Percentiles rank a stretch among this genome's conserved stretches.
Conservation (phyloP, 768 basidiomycete genomes). For the Boletus eberwhitei region DNA sequence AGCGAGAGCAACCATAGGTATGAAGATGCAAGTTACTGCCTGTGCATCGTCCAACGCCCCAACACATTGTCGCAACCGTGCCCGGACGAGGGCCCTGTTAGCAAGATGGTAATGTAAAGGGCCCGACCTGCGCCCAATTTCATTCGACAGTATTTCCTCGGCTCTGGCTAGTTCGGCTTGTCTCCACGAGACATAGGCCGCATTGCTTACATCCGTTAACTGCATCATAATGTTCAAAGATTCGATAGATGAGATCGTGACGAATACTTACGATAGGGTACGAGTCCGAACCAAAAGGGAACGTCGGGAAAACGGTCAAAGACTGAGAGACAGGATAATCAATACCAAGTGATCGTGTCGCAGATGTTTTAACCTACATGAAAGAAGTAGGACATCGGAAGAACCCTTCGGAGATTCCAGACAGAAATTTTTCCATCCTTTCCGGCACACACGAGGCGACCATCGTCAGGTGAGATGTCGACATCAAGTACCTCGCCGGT, state of each 20-base stretch:
- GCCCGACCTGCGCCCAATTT: constrained; percentile 1
- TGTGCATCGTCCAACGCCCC: constrained; percentile 13
- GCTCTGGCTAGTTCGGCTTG: constrained; percentile 1
- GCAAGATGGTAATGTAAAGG: constrained; percentile 1
- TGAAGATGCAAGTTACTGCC: background rate
- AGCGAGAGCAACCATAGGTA: background rate
- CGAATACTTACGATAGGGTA: constrained; percentile 3
- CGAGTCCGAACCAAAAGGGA: background rate
- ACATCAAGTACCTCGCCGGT: constrained; percentile 8
- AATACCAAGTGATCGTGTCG: background rate
- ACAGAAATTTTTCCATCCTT: constrained; percentile 8
- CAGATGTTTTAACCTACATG: constrained; percentile 1
- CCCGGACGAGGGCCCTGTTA: constrained; percentile 15
- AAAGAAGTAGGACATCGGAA: constrained; percentile 9
- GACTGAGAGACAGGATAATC: constrained; percentile 1
- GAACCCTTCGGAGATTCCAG: constrained; percentile 14
- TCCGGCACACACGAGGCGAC: constrained; percentile 1
- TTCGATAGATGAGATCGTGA: constrained; percentile 2
- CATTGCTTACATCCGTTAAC: constrained; percentile 13
- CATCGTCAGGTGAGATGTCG: constrained; percentile 15
- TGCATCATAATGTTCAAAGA: background rate
- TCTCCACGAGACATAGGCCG: constrained; percentile 10
- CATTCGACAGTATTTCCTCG: constrained; percentile 14
- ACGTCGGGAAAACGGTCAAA: background rate
- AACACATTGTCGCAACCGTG: constrained; percentile 5